Percentiles rank a stretch among this genome's conserved stretches.
These are phyloP conservation scores for Lactarius indigo DNA, from an alignment of 768 basidiomycete genomes.

Conservation along the genomic window DNA sequence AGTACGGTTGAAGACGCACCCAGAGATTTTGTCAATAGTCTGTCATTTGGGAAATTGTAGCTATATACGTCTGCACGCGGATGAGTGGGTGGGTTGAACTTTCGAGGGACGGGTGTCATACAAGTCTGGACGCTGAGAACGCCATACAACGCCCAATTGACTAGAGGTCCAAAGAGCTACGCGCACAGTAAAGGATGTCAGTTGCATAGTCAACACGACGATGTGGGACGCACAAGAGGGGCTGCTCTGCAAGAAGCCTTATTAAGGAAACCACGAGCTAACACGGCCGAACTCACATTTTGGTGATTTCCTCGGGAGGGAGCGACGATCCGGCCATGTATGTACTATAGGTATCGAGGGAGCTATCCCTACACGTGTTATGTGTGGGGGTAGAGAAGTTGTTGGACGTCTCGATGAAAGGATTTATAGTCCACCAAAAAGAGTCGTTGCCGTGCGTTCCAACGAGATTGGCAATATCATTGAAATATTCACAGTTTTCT, in stretches of 20 bases:
- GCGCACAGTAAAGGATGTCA: not conserved
- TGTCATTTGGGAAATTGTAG: slow-evolving; percentile 19
- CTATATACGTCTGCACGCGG: slow-evolving; percentile 16
- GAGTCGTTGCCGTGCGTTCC: not conserved
- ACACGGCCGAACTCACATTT: not conserved
- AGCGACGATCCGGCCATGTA: not conserved
- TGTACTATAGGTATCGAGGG: not conserved
- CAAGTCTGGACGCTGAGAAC: slow-evolving; percentile 32
- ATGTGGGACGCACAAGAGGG: slow-evolving; percentile 9
- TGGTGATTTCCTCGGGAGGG: not conserved
- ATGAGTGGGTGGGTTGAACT: not conserved
- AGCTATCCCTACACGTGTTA: not conserved
- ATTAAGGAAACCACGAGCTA: not conserved
- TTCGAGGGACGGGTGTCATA: slow-evolving; percentile 9
- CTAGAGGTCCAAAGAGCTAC: slow-evolving; percentile 19
- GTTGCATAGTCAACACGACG: not conserved
- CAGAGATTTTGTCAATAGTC: not conserved
- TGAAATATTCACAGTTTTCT: not conserved
- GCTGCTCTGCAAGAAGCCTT: not conserved
- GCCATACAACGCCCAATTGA: slow-evolving; percentile 32
- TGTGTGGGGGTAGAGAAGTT: not conserved
- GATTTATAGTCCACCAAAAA: not conserved
- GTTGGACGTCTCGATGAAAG: not conserved
- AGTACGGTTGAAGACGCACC: not conserved
- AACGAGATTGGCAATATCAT: not conserved